Evolutionary conservation across 2,329 filamentous ascomycete species (phyloP), one percentile per base, ranked within the genome.

Genomic region (Hypoxylon sp.): DNA sequence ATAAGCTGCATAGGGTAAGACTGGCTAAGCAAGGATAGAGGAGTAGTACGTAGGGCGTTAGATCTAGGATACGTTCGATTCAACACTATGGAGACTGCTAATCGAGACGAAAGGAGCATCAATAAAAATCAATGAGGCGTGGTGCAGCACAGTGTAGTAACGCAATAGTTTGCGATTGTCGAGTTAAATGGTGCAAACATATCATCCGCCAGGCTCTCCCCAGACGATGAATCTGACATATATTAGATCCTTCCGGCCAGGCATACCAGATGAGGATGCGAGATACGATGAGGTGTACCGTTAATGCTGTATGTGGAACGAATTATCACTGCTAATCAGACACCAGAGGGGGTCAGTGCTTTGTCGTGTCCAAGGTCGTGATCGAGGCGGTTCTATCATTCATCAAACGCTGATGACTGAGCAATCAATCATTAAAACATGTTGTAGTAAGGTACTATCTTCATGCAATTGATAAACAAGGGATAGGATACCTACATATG

Each of bases 221-320:
- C 67, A 31, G 66, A 60, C 58, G 63, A 67, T 54, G 66, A 63
- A 69, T 65, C 66, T 71, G 66, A 67, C 66, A 69, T 69, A 68
- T 65, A 70, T 67, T 66, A 59, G 56, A 66, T 71, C 66, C 67
- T 70, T 66, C 61, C 63, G 53, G 57, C 17, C 55, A 54, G 53
- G 44, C 33, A 65, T 67, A 63, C 57, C 58, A 56, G 57, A 65
- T 57, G 68, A 64, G 58, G 51, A 60, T 8, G 57, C 35, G 42
- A 57, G 60, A 63, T 62, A 63, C 57, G 57, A 60, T 37, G 42
- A 58, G 55, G 33, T 55, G 35, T 61, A 56, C 29, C 59, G 42
- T 52, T 31, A 60, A 57, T 64, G 14, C 60, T 53, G 50, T 68
- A 60, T 50, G 61, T 60, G 58, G 68, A 63, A 58, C 68, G 52